These are phyloP conservation scores for Edaphochlamys debaryana DNA, from an alignment of 139 green algal genomes.

Conservation along the genomic window DNA sequence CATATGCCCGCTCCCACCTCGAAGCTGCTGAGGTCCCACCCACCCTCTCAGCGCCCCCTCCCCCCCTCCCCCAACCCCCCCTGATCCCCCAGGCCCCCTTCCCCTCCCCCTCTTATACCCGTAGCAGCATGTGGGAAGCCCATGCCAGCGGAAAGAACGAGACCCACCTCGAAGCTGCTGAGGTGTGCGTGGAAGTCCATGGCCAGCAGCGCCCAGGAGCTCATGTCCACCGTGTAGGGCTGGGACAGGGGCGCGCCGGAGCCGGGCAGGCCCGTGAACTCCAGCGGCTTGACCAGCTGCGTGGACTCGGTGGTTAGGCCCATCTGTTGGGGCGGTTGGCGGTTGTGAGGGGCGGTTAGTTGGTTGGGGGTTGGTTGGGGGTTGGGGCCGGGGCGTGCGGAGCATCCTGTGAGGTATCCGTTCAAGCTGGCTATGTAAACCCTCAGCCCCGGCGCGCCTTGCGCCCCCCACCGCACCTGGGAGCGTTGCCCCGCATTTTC, in stretches of 20 bases:
- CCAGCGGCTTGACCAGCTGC: slow-evolving; percentile 66
- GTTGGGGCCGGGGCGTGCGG: too few species aligned
- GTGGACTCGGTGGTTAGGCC: slow-evolving; percentile 73
- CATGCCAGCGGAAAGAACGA: too few species aligned
- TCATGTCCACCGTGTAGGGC: slow-evolving; percentile 73
- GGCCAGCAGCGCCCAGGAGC: slow-evolving; percentile 60
- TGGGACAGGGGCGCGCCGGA: slow-evolving; percentile 59
- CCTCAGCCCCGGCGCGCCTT: too few species aligned
- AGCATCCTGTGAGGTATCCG: too few species aligned
- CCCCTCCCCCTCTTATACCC: background rate
- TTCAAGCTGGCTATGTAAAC: too few species aligned
- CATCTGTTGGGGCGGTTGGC: slow-evolving; percentile 52
- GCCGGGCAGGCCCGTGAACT: slow-evolving; percentile 71
- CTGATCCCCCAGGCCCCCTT: background rate
- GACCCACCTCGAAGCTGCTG: slow-evolving; percentile 65
- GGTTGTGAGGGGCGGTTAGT: too few species aligned
- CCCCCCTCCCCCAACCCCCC: background rate
- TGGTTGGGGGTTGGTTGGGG: too few species aligned
- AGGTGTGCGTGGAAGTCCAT: slow-evolving; percentile 89
- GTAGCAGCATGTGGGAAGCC: too few species aligned
- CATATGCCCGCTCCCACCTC: too few species aligned
- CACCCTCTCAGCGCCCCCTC: background rate
- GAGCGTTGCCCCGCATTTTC: slow-evolving; percentile 44
- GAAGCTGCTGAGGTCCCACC: too few species aligned
- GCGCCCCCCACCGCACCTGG: background rate